A percentile compares a stretch with the other conserved stretches of the same genome.
These are phyloP conservation scores for Ophiostoma fasciatum DNA, from an alignment of 2,329 filamentous ascomycete genomes.

Conservation along the genomic window DNA sequence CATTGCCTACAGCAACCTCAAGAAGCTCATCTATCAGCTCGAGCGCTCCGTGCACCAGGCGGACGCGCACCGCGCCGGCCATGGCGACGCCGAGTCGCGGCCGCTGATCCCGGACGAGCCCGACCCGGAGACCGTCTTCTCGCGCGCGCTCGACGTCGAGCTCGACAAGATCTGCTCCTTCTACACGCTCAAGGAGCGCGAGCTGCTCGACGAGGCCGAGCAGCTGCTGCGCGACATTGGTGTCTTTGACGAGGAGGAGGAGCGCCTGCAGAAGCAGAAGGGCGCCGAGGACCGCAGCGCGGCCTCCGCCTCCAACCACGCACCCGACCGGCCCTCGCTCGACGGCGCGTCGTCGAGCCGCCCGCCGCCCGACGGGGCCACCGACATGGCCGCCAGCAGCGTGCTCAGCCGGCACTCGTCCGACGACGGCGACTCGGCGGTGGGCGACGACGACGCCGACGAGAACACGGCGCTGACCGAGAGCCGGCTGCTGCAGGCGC, in stretches of 20 bases:
- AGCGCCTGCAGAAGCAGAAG: slow-evolving; percentile 14
- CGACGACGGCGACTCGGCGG: slow-evolving; percentile 41
- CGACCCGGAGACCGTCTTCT: slow-evolving; percentile 71
- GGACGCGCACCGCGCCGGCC: slow-evolving; percentile 39
- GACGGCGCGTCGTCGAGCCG: too few relatives aligned
- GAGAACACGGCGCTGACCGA: slow-evolving; percentile 36
- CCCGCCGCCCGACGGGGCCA: too few relatives aligned
- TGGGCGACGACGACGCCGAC: slow-evolving; percentile 44
- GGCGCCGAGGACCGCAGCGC: slow-evolving; percentile 7
- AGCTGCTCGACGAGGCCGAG: slow-evolving; percentile 69
- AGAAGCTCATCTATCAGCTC: slow-evolving; percentile 94
- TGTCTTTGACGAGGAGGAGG: slow-evolving; percentile 46
- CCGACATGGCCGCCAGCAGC: too few relatives aligned
- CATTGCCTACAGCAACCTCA: slow-evolving; percentile 95
- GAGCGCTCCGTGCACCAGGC: slow-evolving; percentile 62
- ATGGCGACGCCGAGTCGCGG: slow-evolving; percentile 63
- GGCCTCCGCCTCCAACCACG: slow-evolving; percentile 14
- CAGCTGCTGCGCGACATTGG: slow-evolving; percentile 62
- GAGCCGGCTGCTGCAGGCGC: slow-evolving; percentile 7
- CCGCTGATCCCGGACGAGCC: slow-evolving; percentile 55
- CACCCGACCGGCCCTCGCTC: slow-evolving; percentile 10
- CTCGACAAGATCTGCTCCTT: slow-evolving; percentile 90
- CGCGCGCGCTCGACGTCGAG: slow-evolving; percentile 68
- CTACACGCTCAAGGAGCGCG: slow-evolving; percentile 75
- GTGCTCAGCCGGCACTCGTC: slow-evolving; percentile 30